phyloP scores from a whole-genome alignment of 2,329 filamentous ascomycete genomes.

The Seiridium unicorne region DNA sequence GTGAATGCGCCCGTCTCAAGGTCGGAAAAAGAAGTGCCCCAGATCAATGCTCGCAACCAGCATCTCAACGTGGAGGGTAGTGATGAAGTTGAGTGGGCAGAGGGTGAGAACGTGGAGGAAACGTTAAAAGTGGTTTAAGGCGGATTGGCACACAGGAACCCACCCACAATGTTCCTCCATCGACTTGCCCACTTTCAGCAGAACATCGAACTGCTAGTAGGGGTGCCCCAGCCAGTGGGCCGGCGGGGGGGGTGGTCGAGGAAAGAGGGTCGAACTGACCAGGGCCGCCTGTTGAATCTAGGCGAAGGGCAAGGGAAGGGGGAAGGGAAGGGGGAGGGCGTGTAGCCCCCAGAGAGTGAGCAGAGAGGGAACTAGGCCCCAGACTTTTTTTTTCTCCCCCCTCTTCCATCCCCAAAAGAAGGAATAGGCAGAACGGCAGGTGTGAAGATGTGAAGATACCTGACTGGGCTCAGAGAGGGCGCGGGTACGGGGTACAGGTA shows the following conservation, averaged over 20 bases:
- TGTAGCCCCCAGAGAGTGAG: too few relatives aligned
- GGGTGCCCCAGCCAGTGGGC: neutral
- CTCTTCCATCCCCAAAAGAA: neutral
- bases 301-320: too few relatives aligned
- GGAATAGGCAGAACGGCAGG: slow-evolving; percentile 5
- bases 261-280: too few relatives aligned
- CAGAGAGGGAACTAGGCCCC: too few relatives aligned
- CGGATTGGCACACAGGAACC: neutral
- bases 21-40: too few relatives aligned
- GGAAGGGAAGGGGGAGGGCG: too few relatives aligned
- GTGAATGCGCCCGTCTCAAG: neutral
- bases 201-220: slow-evolving; percentile 3
- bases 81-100: slow-evolving; percentile 3
- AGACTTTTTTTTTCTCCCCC: too few relatives aligned
- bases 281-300: too few relatives aligned
- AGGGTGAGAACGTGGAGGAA: slow-evolving; percentile 4
- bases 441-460: neutral
- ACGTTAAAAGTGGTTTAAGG: slow-evolving; percentile 12
- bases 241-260: neutral
- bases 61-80: neutral
- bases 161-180: neutral
- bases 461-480: neutral
- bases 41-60: neutral
- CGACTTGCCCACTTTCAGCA: slow-evolving; percentile 1
- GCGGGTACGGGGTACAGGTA: neutral